A percentile compares a stretch with the other conserved stretches of the same genome.
These are phyloP conservation scores for Funneliformis caledonium DNA, from an alignment of 371 early-diverging fungal genomes.

Conservation along the genomic window DNA sequence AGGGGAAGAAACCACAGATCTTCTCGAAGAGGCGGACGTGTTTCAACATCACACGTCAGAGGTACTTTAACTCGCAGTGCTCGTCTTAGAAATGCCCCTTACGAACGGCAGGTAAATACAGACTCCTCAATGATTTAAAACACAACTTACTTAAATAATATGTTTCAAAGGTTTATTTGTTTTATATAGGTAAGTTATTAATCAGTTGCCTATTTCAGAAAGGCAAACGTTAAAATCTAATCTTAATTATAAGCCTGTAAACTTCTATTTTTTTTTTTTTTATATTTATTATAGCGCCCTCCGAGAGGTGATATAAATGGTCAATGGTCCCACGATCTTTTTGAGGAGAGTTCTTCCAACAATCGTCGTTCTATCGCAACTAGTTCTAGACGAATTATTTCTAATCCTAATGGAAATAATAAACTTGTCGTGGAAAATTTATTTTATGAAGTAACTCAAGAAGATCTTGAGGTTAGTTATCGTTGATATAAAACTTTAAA, in stretches of 20 bases:
- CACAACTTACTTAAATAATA: no score
- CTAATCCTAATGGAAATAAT: slow-evolving; percentile 25
- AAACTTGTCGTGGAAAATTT: slow-evolving; percentile 60
- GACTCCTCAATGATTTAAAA: neutral
- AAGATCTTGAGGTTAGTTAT: slow-evolving; percentile 64
- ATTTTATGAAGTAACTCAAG: slow-evolving; percentile 68
- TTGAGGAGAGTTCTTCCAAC: slow-evolving; percentile 8
- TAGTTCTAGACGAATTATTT: slow-evolving; percentile 6
- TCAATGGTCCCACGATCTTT: slow-evolving; percentile 42
- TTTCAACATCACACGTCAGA: neutral
- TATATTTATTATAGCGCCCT: neutral
- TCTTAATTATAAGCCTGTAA: neutral
- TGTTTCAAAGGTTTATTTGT: neutral
- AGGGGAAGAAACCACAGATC: neutral
- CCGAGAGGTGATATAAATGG: slow-evolving; percentile 37
- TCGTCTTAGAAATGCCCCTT: slow-evolving; percentile 35
- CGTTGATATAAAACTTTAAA: neutral
- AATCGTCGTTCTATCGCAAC: neutral
- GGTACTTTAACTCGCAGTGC: neutral
- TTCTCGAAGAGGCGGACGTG: slow-evolving; percentile 29
- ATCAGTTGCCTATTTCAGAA: neutral
- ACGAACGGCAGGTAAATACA: slow-evolving; percentile 32
- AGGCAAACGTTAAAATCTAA: neutral
- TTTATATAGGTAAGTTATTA: neutral
- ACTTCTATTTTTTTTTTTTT: no score